Evolutionary conservation across 2,329 filamentous ascomycete genomes (phyloP), one percentile per base, ranked within the genome.

Genomic region (Penicillium sp.): DNA sequence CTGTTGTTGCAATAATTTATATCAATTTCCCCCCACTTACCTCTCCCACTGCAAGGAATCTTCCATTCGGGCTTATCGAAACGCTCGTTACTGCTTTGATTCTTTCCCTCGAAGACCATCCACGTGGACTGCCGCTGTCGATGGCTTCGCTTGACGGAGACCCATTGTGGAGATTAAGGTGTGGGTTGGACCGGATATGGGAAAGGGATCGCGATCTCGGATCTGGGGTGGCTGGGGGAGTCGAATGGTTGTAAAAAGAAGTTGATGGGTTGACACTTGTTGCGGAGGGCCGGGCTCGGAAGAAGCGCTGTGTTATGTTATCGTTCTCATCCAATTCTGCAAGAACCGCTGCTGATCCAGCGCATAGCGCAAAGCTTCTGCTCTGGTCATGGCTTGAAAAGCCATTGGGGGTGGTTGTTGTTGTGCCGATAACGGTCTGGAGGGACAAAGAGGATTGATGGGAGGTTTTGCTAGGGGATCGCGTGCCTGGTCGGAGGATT

Each of bases 61-160:
- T 89, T 33, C 90, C 92, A 75, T 97, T 92, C 1, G 87, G 86
- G 70, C 92, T 97, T 63, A 99, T 82, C 23, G 91, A 88, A 27
- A 99, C 84, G 69, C 92, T 96, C 5, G 92, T 96, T 2, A 92
- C 91, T 19, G 94, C 90, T 77, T 97, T 97, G 71, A 97, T 92
- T 64, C 92, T 86, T 74, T 97, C 94, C 63, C 91, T 86, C 54
- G 91, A 94, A 1, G 90, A 92, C 88, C 91, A 93, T 13, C 88
- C 91, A 72, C 87, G 91, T 50, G 84, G 86, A 40, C 70, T 77
- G 7, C 77, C 78, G 33, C 77, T 80, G 47, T 97, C 92, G 15
- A 71, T 69, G 71, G 78, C 79, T 54, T 84, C 83, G 51, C 72
- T 75, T 6, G 72, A 73, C 8, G 82, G 79, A 16, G 82, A 81